Percentiles rank a stretch among this genome's conserved stretches.
Conservation (phyloP, 2,329 filamentous ascomycete genomes). For the Aspergillus sp. region DNA sequence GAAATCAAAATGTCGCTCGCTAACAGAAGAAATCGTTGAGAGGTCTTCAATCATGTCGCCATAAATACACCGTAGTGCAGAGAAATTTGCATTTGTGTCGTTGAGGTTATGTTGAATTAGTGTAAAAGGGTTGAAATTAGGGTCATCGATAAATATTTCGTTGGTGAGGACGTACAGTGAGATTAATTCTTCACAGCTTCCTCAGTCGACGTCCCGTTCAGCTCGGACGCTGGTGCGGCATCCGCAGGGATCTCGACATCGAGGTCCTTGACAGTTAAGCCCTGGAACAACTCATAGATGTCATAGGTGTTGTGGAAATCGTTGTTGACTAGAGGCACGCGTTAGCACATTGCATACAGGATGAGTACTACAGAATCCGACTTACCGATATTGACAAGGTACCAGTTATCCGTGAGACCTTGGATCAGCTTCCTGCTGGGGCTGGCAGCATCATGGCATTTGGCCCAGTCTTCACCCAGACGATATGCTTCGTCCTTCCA, state of each 20-base stretch:
- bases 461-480: constrained; percentile 86
- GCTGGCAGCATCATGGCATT: constrained; percentile 70
- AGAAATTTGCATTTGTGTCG: constrained; percentile 19
- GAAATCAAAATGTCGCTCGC: constrained; percentile 28
- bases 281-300: constrained; percentile 81
- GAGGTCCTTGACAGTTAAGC: constrained; percentile 44
- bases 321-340: constrained; percentile 67
- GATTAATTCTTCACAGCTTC: constrained; percentile 17
- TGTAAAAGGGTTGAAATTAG: constrained; percentile 2
- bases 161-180: constrained; percentile 6
- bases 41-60: constrained; percentile 34
- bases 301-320: constrained; percentile 80
- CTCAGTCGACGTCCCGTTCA: constrained; percentile 11
- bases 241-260: constrained; percentile 22
- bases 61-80: constrained; percentile 22
- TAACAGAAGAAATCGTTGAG: constrained; percentile 33
- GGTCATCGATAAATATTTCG: constrained; percentile 1
- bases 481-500: constrained; percentile 98
- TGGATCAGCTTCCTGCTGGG: constrained; percentile 74
- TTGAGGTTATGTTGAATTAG: constrained; percentile 35
- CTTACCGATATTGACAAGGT: constrained; percentile 88
- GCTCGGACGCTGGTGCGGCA: not conserved
- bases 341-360: constrained; percentile 14
- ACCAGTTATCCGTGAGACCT: constrained; percentile 81
- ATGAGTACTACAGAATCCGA: constrained; percentile 8